Evolutionary conservation across 768 basidiomycete species (phyloP), one percentile per base, ranked within the genome.

Genomic region (Mrakia frigida): DNA sequence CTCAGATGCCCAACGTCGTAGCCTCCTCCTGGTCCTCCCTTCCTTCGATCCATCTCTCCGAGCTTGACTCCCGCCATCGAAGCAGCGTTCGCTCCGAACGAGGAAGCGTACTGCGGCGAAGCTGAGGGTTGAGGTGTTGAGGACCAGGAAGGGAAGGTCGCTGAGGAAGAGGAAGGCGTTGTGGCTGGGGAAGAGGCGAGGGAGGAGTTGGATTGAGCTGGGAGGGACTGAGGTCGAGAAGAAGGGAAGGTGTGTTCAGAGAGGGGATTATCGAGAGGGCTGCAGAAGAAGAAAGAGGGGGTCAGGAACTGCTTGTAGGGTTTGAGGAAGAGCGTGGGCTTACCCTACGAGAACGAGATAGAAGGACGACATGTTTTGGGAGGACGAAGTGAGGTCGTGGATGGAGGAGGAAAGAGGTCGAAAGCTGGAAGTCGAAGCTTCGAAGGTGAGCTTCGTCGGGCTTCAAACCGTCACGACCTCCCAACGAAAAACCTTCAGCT

Each of bases 1-100:
- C 95, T 92, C 77, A 99, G 93, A 87, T 97, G 94, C 73, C 82
- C 82, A n/a, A 83, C 82, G 28, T 92, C 87, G 81, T 93, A 91
- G 84, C 91, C 91, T 21, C 91, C 92, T 41, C 65, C 65, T 68
- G 65, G 63, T 4, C 63, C 63, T 65, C 63, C 65, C 65, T 68
- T 68, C 37, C 65, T 68, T 23, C 59, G 41, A 75, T 33, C 70
- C 77, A 52, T 76, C 35, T 41, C 76, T 74, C 33, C 60, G 70
- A 39, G 68, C 73, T 39, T 35, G 43, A 78, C 63, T 46, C 70
- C 79, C 25, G 70, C 76, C 43, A 80, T 56, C 35, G 79, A 80
- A 7, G 79, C 75, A 0, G 79, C 79, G 63, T 76, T 79, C 6
- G 80, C 77, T 6, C 79, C 79, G 7, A 79, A 73, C 80, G 82